Evolutionary conservation across 140 eudicot genomes (phyloP), one percentile per base, ranked within the genome.

Genomic region (Stevia rebaudiana): DNA sequence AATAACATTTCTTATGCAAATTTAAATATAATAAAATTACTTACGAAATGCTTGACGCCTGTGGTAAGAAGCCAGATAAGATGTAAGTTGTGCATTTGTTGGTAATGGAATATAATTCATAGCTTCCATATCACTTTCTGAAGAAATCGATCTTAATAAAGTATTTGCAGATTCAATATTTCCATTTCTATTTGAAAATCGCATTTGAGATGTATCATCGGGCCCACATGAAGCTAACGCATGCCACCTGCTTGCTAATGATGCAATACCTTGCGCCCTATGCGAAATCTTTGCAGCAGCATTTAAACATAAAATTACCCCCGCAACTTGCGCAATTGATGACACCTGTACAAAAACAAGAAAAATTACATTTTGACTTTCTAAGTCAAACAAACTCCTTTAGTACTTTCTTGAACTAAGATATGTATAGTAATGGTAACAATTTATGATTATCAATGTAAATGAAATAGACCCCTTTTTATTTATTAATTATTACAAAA

Each of bases 201-300:
- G 72, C 78, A 71, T 43, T 15, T 75, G 84, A 46, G 86, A 67
- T 11, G 72, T 39, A 49, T 83, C 91, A 62, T 65, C 67, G 3
- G 94, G 78, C 25, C 76, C 82, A 51, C 88, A 83, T 17, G 97
- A 81, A 51, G 82, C 81, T 22, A 78, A 61, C 37, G 91, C 97
- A 75, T 89, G 97, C 97, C 97, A 89, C 67, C 76, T 79, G 68
- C 88, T 80, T 64, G 95, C 97, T 60, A 83, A n/a, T 7, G 95
- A 79, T 24, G 88, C 91, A 61, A 89, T 66, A 23, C 86, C 91
- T 71, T 85, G 97, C 37, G 97, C 97, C 37, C 94, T 69, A 64
- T 82, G 89, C 17, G 97, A 85, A 22, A 61, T 74, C 79, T 89
- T 89, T 25, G 97, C 87, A 68, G 95, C 95, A 23, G 91, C 95